phyloP scores from a whole-genome alignment of 148 eudicot species.

The Pouteria glomerata region DNA sequence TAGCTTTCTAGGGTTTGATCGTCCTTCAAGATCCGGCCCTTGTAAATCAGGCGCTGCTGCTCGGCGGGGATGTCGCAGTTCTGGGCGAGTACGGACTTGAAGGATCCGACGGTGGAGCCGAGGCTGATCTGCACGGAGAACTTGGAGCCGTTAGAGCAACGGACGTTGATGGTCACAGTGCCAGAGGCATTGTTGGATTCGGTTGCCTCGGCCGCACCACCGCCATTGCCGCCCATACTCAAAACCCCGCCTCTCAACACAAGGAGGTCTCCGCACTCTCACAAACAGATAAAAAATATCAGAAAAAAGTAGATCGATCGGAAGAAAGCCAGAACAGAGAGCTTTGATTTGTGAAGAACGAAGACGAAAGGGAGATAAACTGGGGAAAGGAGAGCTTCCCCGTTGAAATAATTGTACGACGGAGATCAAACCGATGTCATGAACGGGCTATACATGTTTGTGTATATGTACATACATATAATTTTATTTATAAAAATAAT shows the following conservation, averaged over 20 bases:
- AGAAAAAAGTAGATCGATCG: neutral
- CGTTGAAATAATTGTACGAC: neutral
- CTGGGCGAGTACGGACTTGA: constrained; percentile 31
- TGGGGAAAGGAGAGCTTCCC: neutral
- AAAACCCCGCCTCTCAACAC: neutral
- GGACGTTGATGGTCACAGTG: constrained; percentile 24
- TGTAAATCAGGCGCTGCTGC: constrained; percentile 44
- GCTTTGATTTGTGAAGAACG: neutral
- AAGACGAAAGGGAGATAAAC: too few relatives aligned
- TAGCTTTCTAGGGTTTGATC: constrained; percentile 45
- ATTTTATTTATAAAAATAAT: neutral
- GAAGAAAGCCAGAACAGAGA: neutral
- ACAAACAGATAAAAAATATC: too few relatives aligned
- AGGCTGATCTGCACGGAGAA: constrained; percentile 31
- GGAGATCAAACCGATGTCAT: neutral
- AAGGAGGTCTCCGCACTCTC: neutral
- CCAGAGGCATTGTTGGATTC: constrained; percentile 4
- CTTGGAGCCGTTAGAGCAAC: constrained; percentile 39
- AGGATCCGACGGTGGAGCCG: constrained; percentile 29
- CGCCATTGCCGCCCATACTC: constrained; percentile 14
- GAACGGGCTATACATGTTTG: neutral
- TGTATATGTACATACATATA: too few relatives aligned
- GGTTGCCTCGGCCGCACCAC: neutral
- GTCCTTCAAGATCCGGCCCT: constrained; percentile 49
- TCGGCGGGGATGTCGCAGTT: constrained; percentile 32